Conservation (phyloP, 1,139 yeast genomes). For the Meyerozyma athensensis region DNA sequence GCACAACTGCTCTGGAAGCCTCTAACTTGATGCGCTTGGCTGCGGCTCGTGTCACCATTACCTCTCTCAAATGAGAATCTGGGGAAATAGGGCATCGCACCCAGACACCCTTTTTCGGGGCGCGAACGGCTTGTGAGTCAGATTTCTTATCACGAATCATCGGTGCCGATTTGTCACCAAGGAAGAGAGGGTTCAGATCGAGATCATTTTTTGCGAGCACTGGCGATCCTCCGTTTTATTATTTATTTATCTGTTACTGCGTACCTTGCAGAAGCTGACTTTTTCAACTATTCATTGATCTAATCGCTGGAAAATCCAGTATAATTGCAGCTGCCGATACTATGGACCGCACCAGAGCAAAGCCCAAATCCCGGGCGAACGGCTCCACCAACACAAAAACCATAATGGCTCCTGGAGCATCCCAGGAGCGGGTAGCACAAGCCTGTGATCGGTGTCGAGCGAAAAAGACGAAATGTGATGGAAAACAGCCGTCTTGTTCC, state of each 20-base stretch:
- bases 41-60: background rate
- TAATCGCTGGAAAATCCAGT: no score
- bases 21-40: background rate
- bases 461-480: constrained; percentile 72
- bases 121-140: constrained; percentile 1
- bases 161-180: no score
- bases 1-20: no score
- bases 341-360: constrained; percentile 4
- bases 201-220: background rate
- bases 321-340: no score
- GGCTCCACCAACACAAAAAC: constrained; percentile 39
- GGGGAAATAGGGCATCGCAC: background rate
- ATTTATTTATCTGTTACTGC: no score
- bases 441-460: constrained; percentile 87
- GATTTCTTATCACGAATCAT: no score
- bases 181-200: no score
- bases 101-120: background rate
- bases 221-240: background rate
- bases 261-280: background rate
- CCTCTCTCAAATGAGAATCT: background rate
- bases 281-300: no score
- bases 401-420: constrained; percentile 59
- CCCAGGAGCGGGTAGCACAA: constrained; percentile 62
- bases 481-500: constrained; percentile 48
- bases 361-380: constrained; percentile 8